phyloP scores from a whole-genome alignment of 768 basidiomycete species.

The Gymnopilus junonius region DNA sequence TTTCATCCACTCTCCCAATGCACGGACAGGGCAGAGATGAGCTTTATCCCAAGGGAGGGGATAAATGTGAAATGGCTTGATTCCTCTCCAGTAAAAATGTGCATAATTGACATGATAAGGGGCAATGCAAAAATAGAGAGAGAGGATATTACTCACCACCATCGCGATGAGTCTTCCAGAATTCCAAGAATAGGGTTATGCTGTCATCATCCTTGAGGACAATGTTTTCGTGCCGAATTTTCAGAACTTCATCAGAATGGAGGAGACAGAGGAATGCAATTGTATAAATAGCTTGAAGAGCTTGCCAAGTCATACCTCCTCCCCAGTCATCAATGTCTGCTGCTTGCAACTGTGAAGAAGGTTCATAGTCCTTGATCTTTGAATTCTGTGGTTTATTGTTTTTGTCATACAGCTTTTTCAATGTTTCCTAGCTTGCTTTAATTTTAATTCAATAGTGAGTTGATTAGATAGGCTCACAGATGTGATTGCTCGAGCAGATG shows the following conservation, averaged over 20 bases:
- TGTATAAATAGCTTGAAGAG: too few relatives aligned
- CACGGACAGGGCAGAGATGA: too few relatives aligned
- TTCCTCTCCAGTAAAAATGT: background rate
- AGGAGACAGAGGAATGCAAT: conserved; percentile 9
- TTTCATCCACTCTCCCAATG: too few relatives aligned
- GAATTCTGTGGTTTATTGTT: conserved; percentile 16
- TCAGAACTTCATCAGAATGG: background rate
- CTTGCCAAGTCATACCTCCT: too few relatives aligned
- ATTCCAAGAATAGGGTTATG: too few relatives aligned
- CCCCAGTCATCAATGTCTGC: too few relatives aligned
- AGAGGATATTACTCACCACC: background rate
- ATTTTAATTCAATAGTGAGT: too few relatives aligned
- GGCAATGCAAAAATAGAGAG: background rate
- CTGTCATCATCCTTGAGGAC: background rate
- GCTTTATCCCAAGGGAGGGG: too few relatives aligned
- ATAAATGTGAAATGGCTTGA: conserved; percentile 17
- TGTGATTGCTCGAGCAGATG: conserved; percentile 21
- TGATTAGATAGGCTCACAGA: conserved; percentile 9
- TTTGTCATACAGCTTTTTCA: conserved; percentile 20
- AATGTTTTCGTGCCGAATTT: background rate
- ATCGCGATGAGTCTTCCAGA: background rate
- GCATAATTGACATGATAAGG: background rate
- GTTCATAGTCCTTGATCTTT: conserved; percentile 26
- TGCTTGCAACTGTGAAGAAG: too few relatives aligned
- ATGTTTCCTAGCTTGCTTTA: too few relatives aligned